Percentiles rank a stretch among this genome's conserved stretches.
phyloP scores from a whole-genome alignment of 169 alveolate species.

The Eimeria praecox region DNA sequence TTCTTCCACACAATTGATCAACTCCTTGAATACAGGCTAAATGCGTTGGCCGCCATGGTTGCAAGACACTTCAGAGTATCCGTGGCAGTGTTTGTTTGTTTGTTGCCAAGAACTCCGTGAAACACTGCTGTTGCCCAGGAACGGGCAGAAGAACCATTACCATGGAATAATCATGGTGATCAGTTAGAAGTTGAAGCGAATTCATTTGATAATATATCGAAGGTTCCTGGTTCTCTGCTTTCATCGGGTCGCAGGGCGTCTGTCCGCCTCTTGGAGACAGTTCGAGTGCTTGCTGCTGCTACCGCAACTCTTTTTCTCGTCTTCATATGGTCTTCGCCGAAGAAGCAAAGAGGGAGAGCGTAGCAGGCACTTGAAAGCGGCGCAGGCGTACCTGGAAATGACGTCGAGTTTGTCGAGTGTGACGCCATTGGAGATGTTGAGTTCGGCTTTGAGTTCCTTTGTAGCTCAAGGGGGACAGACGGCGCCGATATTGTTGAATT shows the following conservation, averaged over 20 bases:
- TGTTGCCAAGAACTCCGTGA: neutral
- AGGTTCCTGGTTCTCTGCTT: neutral
- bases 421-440: neutral
- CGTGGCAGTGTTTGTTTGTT: slow-evolving; percentile 1
- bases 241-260: neutral
- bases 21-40: slow-evolving; percentile 8
- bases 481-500: neutral
- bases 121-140: neutral
- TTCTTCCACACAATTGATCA: neutral
- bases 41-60: slow-evolving; percentile 3
- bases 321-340: neutral
- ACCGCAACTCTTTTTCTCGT: neutral
- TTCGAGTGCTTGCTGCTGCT: neutral
- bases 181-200: neutral
- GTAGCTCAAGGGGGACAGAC: neutral
- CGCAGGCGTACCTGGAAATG: neutral
- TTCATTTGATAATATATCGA: neutral
- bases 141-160: neutral
- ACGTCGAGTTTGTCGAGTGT: neutral
- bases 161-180: neutral
- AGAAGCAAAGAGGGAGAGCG: neutral
- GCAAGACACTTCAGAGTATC: neutral
- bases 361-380: neutral
- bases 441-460: too few species aligned
- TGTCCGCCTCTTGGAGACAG: neutral